These are phyloP conservation scores for Zymoseptoria brevis DNA, from an alignment of 2,329 filamentous ascomycete genomes.

Conservation along the genomic window DNA sequence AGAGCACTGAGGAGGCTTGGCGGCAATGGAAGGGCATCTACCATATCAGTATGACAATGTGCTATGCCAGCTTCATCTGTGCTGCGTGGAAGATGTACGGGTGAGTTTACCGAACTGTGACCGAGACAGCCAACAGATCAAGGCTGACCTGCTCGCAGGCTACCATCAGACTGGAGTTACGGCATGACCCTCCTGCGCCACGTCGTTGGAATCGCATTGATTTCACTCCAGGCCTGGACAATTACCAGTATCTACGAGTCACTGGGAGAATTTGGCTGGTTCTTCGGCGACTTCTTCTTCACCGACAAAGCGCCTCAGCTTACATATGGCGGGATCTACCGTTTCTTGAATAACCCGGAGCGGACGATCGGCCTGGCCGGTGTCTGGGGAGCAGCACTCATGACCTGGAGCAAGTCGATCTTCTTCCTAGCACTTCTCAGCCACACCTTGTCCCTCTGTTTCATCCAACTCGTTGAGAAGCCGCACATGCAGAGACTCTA, in stretches of 20 bases:
- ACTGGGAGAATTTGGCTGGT: conserved; percentile 96
- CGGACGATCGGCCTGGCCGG: conserved; percentile 87
- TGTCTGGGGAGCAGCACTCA: conserved; percentile 89
- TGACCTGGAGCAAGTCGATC: conserved; percentile 80
- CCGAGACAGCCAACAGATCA: neutral
- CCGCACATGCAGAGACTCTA: conserved; percentile 99
- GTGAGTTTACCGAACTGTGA: neutral
- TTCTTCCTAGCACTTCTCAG: conserved; percentile 80
- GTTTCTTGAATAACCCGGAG: conserved; percentile 96
- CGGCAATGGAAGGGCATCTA: conserved; percentile 96
- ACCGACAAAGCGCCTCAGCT: conserved; percentile 82
- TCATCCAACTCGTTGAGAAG: conserved; percentile 88
- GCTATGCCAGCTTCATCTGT: conserved; percentile 78
- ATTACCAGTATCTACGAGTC: conserved; percentile 89
- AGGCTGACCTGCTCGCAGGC: conserved; percentile 25
- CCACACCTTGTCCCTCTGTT: conserved; percentile 75
- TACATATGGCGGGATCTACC: conserved; percentile 95
- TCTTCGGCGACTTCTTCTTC: conserved; percentile 99
- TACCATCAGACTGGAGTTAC: conserved; percentile 80
- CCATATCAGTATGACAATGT: conserved; percentile 84
- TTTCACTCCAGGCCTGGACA: conserved; percentile 88
- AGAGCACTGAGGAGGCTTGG: conserved; percentile 86
- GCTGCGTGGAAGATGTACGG: conserved; percentile 95
- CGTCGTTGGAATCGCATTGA: conserved; percentile 69
- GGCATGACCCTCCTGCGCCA: conserved; percentile 82